phyloP scores from a whole-genome alignment of 306 rosid species.

The Pachyrhizus erosus region DNA sequence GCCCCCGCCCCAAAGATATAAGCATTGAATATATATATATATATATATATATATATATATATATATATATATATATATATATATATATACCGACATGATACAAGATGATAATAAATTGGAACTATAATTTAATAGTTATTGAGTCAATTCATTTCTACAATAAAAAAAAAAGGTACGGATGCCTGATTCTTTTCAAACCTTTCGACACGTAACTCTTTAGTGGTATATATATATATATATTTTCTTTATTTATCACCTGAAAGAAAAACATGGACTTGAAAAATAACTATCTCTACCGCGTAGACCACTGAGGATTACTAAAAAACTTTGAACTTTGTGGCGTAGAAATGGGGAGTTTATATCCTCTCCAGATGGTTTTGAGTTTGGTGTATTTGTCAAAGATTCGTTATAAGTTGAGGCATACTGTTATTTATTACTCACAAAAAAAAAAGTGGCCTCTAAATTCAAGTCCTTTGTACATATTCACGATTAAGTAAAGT shows the following conservation, averaged over 20 bases:
- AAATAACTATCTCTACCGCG: not conserved
- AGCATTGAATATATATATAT: not conserved
- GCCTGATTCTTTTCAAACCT: not conserved
- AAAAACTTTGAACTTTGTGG: not conserved
- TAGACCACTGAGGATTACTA: not conserved
- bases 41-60: not conserved
- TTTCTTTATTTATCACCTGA: not conserved
- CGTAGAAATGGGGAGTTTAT: not conserved
- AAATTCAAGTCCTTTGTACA: too few relatives aligned
- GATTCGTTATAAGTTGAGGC: not conserved
- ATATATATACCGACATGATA: conserved; percentile 1
- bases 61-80: not conserved
- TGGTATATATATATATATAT: too few relatives aligned
- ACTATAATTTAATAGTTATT: not conserved
- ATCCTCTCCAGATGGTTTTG: not conserved
- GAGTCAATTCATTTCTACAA: conserved; percentile 17
- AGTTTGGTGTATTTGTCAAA: not conserved
- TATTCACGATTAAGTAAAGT: not conserved
- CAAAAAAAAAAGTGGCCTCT: not conserved
- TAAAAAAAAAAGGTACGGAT: conserved; percentile 2
- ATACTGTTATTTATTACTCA: too few relatives aligned
- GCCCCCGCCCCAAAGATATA: not conserved
- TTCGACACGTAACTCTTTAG: not conserved
- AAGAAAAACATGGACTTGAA: not conserved
- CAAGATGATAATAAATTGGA: not conserved